Conservation (phyloP, 345 rosid species). For the Populus simonii region DNA sequence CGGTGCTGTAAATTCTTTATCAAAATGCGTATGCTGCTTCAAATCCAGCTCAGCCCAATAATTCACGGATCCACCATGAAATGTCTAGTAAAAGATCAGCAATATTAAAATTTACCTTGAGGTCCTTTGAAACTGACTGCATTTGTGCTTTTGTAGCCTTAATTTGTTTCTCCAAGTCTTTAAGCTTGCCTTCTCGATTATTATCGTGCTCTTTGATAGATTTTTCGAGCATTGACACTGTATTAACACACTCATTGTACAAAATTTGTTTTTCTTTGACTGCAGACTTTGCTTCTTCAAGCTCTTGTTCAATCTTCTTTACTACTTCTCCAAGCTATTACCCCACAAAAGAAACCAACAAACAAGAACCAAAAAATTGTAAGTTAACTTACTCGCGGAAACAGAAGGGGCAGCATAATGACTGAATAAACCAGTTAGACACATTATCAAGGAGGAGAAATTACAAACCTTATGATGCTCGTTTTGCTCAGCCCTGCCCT, state of each 20-base stretch:
- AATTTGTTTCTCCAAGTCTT: conserved; percentile 70
- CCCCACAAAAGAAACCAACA: neutral
- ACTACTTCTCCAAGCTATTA: conserved; percentile 76
- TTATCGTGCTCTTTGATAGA: conserved; percentile 77
- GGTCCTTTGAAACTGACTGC: conserved; percentile 71
- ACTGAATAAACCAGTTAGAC: conserved; percentile 9
- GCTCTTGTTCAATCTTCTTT: conserved; percentile 77
- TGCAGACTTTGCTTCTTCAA: conserved; percentile 60
- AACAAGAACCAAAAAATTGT: conserved; percentile 4
- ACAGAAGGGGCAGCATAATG: conserved; percentile 6
- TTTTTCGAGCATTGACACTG: conserved; percentile 61
- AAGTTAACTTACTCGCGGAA: conserved; percentile 4
- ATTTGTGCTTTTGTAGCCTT: conserved; percentile 64
- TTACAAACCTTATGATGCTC: conserved; percentile 85
- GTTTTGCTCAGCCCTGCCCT: conserved; percentile 91
- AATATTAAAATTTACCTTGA: conserved; percentile 52
- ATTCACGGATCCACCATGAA: too few species aligned
- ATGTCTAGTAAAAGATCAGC: neutral
- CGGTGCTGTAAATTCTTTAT: too few species aligned
- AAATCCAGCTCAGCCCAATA: too few species aligned
- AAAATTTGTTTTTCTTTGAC: conserved; percentile 63
- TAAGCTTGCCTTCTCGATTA: conserved; percentile 76
- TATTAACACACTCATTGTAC: conserved; percentile 48
- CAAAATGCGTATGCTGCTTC: too few species aligned
- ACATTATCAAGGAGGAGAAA: conserved; percentile 1